phyloP scores from a whole-genome alignment of 768 basidiomycete genomes.

The Megacollybia marginata region DNA sequence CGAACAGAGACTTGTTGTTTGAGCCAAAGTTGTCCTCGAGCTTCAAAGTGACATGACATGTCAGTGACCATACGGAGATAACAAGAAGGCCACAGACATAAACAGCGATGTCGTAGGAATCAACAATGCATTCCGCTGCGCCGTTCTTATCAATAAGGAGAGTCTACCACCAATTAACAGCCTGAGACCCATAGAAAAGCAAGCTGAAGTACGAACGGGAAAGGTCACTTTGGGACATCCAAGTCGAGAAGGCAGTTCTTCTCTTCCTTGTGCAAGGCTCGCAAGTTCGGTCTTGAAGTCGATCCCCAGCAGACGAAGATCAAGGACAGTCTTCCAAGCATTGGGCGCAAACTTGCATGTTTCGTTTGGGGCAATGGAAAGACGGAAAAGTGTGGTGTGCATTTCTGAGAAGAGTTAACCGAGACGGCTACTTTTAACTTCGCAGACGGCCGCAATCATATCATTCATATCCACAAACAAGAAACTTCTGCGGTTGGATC shows the following conservation, averaged over 20 bases:
- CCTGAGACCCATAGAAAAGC: too few species aligned
- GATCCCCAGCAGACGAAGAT: not conserved
- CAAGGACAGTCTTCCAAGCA: conserved; percentile 1
- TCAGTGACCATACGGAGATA: not conserved
- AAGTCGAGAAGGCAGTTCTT: not conserved
- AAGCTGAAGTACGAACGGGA: not conserved
- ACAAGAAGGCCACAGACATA: not conserved
- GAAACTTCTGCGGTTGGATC: too few species aligned
- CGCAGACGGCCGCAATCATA: too few species aligned
- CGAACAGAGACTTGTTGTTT: not conserved
- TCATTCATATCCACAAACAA: too few species aligned
- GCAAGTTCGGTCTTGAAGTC: conserved; percentile 1
- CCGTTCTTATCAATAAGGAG: not conserved
- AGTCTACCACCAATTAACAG: not conserved
- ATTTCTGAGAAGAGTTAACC: too few species aligned
- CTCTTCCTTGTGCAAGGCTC: conserved; percentile 1
- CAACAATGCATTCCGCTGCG: not conserved
- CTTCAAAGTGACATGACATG: not conserved
- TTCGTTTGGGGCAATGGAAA: not conserved
- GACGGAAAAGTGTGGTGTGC: not conserved
- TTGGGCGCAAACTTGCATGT: not conserved
- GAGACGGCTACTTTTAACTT: too few species aligned
- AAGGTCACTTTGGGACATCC: not conserved
- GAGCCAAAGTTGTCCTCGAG: not conserved
- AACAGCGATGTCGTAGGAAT: conserved; percentile 1